Conservation (phyloP, 805 yeast species). For the Suhomyces emberorum region DNA sequence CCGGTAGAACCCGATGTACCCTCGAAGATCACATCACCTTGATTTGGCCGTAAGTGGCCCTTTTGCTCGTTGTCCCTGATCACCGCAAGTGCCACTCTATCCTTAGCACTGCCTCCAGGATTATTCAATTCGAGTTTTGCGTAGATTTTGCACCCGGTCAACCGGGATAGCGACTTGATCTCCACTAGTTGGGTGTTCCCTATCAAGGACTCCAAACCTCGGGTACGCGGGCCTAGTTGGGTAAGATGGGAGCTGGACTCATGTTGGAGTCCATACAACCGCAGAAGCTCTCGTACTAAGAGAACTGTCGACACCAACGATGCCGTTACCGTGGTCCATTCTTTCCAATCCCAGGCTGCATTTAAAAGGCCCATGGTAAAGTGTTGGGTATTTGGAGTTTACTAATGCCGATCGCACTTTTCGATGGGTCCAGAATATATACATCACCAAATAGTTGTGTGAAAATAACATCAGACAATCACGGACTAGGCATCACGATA, state of each 20-base stretch:
- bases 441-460: no score
- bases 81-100: slow-evolving; percentile 85
- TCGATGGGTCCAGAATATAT: no score
- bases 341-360: background rate
- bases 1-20: slow-evolving; percentile 98
- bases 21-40: slow-evolving; percentile 78
- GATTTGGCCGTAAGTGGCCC: slow-evolving; percentile 56
- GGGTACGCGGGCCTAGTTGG: slow-evolving; percentile 25
- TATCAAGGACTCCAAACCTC: slow-evolving; percentile 74
- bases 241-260: slow-evolving; percentile 9
- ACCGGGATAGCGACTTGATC: slow-evolving; percentile 62
- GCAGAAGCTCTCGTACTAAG: slow-evolving; percentile 8
- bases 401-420: background rate
- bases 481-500: no score
- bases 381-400: background rate
- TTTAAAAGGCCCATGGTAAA: background rate
- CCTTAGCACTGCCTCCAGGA: slow-evolving; percentile 96
- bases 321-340: slow-evolving; percentile 15
- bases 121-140: slow-evolving; percentile 84
- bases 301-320: slow-evolving; percentile 12
- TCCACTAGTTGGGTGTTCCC: slow-evolving; percentile 88
- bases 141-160: slow-evolving; percentile 77
- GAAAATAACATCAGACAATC: no score
- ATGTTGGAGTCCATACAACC: background rate
- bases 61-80: slow-evolving; percentile 61